Evolutionary conservation across 495 filamentous ascomycete genomes (phyloP).

Genomic region (Talaromyces nanjingensis): DNA sequence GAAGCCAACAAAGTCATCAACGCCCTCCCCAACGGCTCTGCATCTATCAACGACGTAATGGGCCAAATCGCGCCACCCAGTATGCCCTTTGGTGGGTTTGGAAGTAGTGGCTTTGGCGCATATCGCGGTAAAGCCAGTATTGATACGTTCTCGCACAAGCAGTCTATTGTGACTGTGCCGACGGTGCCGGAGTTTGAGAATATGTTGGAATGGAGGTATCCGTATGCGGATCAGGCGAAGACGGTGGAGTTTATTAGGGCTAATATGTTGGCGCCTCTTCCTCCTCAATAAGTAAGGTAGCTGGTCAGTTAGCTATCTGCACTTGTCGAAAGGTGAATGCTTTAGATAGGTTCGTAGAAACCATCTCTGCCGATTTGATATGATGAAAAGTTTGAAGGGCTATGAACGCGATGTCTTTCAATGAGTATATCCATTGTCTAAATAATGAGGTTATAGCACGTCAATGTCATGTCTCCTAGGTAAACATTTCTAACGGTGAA

Average conservation of each 20-base stretch:
- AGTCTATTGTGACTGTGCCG: constrained; percentile 3
- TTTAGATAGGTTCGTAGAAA: neutral
- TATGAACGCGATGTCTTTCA: neutral
- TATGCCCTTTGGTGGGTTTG: neutral
- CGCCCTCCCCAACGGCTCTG: constrained; percentile 1
- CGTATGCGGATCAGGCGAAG: neutral
- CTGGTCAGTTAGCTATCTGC: neutral
- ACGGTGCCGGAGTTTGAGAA: neutral
- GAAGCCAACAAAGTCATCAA: constrained; percentile 1
- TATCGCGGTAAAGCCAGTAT: constrained; percentile 5
- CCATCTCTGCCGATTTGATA: neutral
- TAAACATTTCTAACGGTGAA: too few species aligned
- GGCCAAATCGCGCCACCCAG: neutral
- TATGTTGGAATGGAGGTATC: constrained; percentile 1
- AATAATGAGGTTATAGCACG: neutral
- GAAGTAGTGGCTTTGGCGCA: neutral
- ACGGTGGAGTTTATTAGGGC: neutral
- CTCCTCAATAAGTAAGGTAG: neutral
- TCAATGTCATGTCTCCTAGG: too few species aligned
- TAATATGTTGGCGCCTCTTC: neutral
- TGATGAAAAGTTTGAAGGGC: neutral
- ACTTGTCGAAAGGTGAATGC: neutral
- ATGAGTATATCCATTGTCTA: neutral
- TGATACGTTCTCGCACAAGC: neutral
- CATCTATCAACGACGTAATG: neutral